Evolutionary conservation across 352 stramenopile genomes (phyloP).

Genomic region (Globisporangium paroecandrum): DNA sequence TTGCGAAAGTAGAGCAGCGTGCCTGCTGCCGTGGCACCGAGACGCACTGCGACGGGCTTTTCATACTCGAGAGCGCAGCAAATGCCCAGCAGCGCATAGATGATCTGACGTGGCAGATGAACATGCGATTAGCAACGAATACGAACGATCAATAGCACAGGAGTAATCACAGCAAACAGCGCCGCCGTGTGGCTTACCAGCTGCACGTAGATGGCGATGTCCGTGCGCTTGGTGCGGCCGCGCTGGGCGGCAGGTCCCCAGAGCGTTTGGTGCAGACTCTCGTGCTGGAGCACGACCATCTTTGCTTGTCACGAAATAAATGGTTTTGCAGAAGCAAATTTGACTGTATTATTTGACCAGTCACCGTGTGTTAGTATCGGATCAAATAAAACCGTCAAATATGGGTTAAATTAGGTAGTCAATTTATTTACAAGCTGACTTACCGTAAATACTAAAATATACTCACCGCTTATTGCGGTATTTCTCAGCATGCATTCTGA

Average conservation of each 20-base stretch:
- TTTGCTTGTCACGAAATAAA: background rate
- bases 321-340: no score
- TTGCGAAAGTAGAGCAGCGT: conserved; percentile 67
- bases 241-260: conserved; percentile 44
- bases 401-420: no score
- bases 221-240: conserved; percentile 40
- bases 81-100: conserved; percentile 32
- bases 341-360: no score
- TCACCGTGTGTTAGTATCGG: no score
- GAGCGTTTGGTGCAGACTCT: conserved; percentile 53
- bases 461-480: no score
- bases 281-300: conserved; percentile 43
- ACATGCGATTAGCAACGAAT: conserved; percentile 1
- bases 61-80: conserved; percentile 47
- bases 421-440: no score
- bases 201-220: conserved; percentile 42
- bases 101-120: background rate
- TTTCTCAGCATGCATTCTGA: no score
- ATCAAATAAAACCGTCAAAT: no score
- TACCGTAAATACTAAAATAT: no score
- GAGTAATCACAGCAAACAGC: background rate
- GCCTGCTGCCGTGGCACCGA: conserved; percentile 25
- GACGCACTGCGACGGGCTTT: conserved; percentile 45
- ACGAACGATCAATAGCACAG: background rate
- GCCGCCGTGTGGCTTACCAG: conserved; percentile 23